Percentiles rank a stretch among this genome's conserved stretches.
phyloP scores from a whole-genome alignment of 1,284 basidiomycete species.

The Fistulinella staudtii region DNA sequence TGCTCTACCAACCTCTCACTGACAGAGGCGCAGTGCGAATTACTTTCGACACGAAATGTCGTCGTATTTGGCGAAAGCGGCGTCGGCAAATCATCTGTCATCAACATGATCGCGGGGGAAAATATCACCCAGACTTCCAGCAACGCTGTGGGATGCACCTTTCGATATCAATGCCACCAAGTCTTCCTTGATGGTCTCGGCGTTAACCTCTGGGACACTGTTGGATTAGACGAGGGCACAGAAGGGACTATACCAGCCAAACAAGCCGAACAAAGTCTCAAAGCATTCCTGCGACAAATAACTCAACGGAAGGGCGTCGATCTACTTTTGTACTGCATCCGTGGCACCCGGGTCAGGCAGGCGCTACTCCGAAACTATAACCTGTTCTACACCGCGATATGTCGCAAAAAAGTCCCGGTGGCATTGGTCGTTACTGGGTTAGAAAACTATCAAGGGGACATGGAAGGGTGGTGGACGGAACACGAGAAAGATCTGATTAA shows the following conservation, averaged over 20 bases:
- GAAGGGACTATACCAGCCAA: slow-evolving; percentile 22
- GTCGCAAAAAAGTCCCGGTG: slow-evolving; percentile 30
- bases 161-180: slow-evolving; percentile 16
- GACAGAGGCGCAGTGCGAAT: slow-evolving; percentile 9
- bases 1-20: background rate
- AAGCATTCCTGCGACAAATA: slow-evolving; percentile 25
- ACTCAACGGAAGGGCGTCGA: slow-evolving; percentile 25
- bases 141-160: slow-evolving; percentile 27
- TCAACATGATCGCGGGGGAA: slow-evolving; percentile 27
- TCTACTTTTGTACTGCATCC: slow-evolving; percentile 34
- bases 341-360: slow-evolving; percentile 28
- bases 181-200: slow-evolving; percentile 13
- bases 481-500: slow-evolving; percentile 26
- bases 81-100: slow-evolving; percentile 32
- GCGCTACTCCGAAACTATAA: slow-evolving; percentile 29
- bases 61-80: slow-evolving; percentile 31
- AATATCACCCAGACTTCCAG: slow-evolving; percentile 24
- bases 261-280: slow-evolving; percentile 24
- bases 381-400: slow-evolving; percentile 29
- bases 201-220: slow-evolving; percentile 31
- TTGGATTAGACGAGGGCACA: slow-evolving; percentile 27
- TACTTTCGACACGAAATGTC: slow-evolving; percentile 20
- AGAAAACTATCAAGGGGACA: slow-evolving; percentile 31
- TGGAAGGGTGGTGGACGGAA: slow-evolving; percentile 33
- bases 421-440: slow-evolving; percentile 33